A percentile compares a stretch with the other conserved stretches of the same genome.
These are phyloP conservation scores for Corymbia citriodora DNA, from an alignment of 441 rosid species.

Conservation along the genomic window DNA sequence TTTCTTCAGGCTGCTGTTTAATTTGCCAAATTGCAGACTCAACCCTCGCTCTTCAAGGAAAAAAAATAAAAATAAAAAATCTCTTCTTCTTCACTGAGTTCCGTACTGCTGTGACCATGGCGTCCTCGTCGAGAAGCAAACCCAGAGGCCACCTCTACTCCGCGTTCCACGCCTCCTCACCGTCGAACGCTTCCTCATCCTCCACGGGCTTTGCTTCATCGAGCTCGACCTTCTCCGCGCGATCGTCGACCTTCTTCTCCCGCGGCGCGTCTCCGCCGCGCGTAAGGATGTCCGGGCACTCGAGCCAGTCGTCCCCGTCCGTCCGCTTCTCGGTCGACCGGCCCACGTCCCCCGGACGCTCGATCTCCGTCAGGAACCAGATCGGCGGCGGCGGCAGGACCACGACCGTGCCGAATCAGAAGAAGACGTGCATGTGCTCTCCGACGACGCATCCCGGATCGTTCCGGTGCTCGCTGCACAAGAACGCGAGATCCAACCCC, in stretches of 20 bases:
- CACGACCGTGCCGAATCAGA: conserved; percentile 5
- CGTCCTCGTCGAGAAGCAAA: conserved; percentile 15
- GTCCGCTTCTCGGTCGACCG: conserved; percentile 25
- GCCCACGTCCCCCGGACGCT: conserved; percentile 27
- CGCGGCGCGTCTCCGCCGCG: conserved; percentile 31
- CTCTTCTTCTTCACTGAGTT: not conserved
- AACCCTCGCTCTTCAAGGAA: not conserved
- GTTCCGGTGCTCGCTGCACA: conserved; percentile 41
- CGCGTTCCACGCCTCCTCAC: not conserved
- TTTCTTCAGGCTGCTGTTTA: fast-evolving
- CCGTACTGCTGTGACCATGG: not conserved
- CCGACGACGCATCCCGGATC: conserved; percentile 41
- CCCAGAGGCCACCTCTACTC: not conserved
- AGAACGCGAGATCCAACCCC: not conserved
- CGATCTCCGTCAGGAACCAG: conserved; percentile 13
- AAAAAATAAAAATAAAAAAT: not conserved
- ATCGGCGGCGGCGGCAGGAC: not conserved
- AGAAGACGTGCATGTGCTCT: conserved; percentile 31
- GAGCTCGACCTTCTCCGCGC: conserved; percentile 7
- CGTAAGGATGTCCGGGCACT: conserved; percentile 9
- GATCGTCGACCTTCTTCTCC: conserved; percentile 16
- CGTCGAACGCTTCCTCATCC: conserved; percentile 2
- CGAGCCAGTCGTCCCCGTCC: conserved; percentile 13
- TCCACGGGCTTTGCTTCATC: conserved; percentile 15
- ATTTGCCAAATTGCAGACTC: not conserved